Percentiles rank a stretch among this genome's conserved stretches.
phyloP scores from a whole-genome alignment of 2,329 filamentous ascomycete species.

The Helotiales sp. region DNA sequence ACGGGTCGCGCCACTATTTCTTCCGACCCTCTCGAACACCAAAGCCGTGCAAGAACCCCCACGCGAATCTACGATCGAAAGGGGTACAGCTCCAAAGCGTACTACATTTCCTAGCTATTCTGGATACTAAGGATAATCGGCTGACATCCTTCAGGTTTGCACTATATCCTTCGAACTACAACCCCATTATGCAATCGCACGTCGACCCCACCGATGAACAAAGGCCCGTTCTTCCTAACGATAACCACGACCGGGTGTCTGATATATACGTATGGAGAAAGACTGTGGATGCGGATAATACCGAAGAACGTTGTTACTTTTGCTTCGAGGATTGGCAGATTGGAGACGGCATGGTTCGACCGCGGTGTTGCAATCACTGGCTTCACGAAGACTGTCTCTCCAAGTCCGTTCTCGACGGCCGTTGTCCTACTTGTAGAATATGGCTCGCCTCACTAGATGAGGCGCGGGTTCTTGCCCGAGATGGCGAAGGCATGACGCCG shows the following conservation, averaged over 20 bases:
- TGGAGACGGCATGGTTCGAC: constrained; percentile 7
- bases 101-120: not conserved
- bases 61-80: constrained; percentile 1
- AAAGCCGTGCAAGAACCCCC: constrained; percentile 4
- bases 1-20: not conserved
- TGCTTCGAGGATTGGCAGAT: constrained; percentile 12
- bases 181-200: constrained; percentile 10
- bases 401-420: constrained; percentile 12
- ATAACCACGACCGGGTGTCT: constrained; percentile 5
- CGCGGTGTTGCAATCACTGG: constrained; percentile 10
- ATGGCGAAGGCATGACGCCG: too few species aligned
- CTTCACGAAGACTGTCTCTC: constrained; percentile 11
- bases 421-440: constrained; percentile 13
- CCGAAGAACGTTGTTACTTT: constrained; percentile 12
- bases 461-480: constrained; percentile 1
- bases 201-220: not conserved
- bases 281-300: constrained; percentile 11
- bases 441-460: constrained; percentile 8
- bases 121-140: constrained; percentile 1
- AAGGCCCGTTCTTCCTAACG: not conserved
- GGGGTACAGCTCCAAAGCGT: not conserved
- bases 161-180: constrained; percentile 2
- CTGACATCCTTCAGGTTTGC: constrained; percentile 1
- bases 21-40: too few species aligned
- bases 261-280: constrained; percentile 8